These are phyloP conservation scores for Bothriochloa decipiens DNA, from an alignment of 176 grass and related monocot genomes.

Conservation along the genomic window DNA sequence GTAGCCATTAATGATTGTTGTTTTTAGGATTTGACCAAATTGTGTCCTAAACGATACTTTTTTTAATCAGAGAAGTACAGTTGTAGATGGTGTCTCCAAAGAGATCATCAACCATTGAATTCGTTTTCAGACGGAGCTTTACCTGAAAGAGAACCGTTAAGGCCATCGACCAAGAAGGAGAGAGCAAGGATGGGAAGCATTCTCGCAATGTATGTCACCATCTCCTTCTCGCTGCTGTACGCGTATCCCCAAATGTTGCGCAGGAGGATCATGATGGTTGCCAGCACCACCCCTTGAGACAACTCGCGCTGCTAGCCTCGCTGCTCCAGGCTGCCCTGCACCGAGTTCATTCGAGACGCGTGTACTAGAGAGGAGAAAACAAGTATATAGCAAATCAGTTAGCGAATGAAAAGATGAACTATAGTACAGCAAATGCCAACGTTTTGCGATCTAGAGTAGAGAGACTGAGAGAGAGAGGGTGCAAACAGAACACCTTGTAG, in stretches of 20 bases:
- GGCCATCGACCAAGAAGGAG: conserved; percentile 6
- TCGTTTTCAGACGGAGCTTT: not conserved
- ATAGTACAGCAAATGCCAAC: no score
- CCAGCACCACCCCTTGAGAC: conserved; percentile 9
- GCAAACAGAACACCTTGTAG: not conserved
- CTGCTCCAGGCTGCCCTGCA: conserved; percentile 24
- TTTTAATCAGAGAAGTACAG: no score
- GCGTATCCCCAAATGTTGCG: conserved; percentile 20
- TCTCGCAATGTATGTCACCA: conserved; percentile 21
- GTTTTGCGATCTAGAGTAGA: no score
- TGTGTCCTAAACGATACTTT: no score
- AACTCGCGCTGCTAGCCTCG: conserved; percentile 9
- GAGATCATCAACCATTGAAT: not conserved
- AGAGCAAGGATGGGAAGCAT: conserved; percentile 34
- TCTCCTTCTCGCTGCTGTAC: conserved; percentile 35
- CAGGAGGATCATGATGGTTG: conserved; percentile 17
- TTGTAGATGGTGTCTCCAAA: not conserved
- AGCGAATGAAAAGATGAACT: not conserved
- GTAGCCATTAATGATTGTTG: no score
- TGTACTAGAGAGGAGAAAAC: not conserved
- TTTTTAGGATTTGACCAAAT: no score
- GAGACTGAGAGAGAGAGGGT: not conserved
- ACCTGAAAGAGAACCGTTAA: conserved; percentile 40
- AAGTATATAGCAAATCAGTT: no score
- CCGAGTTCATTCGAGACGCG: conserved; percentile 27